phyloP scores from a whole-genome alignment of 768 basidiomycete species.

The Phlebiopsis gigantea region DNA sequence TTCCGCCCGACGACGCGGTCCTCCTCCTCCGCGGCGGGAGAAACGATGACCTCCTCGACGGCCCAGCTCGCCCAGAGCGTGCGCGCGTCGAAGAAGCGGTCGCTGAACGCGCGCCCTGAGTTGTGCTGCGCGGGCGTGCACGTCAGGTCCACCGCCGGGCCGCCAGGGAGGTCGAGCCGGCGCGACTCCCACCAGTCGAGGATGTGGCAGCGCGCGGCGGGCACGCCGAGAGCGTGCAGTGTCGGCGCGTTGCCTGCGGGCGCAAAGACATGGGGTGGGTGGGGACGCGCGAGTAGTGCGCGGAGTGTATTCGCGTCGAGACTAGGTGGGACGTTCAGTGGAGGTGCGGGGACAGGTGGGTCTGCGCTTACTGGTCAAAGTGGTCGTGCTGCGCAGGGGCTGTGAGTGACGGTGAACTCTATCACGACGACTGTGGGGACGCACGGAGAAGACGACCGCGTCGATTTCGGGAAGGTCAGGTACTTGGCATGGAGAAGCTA shows the following conservation, averaged over 20 bases:
- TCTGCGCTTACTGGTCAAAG: not conserved
- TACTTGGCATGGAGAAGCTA: not conserved
- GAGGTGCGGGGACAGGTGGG: no score
- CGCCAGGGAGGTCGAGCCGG: not conserved
- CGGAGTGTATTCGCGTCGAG: not conserved
- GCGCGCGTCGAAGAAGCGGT: not conserved
- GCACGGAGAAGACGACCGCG: not conserved
- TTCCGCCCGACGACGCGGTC: not conserved
- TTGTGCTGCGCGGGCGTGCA: not conserved
- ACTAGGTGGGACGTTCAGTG: not conserved
- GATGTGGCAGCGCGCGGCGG: not conserved
- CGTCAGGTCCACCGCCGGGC: not conserved
- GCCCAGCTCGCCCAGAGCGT: not conserved
- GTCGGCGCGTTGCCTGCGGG: not conserved
- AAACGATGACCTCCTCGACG: not conserved
- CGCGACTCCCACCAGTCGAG: not conserved
- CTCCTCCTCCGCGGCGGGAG: not conserved
- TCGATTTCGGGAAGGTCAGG: not conserved
- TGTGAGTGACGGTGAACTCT: not conserved
- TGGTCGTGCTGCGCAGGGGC: not conserved
- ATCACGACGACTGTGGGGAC: not conserved
- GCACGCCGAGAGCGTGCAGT: not conserved
- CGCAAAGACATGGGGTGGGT: not conserved
- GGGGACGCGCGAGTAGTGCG: not conserved
- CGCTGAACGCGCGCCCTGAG: not conserved